Evolutionary conservation across 2,329 filamentous ascomycete genomes (phyloP), one percentile per base, ranked within the genome.

Genomic region (Diaporthe capsici): DNA sequence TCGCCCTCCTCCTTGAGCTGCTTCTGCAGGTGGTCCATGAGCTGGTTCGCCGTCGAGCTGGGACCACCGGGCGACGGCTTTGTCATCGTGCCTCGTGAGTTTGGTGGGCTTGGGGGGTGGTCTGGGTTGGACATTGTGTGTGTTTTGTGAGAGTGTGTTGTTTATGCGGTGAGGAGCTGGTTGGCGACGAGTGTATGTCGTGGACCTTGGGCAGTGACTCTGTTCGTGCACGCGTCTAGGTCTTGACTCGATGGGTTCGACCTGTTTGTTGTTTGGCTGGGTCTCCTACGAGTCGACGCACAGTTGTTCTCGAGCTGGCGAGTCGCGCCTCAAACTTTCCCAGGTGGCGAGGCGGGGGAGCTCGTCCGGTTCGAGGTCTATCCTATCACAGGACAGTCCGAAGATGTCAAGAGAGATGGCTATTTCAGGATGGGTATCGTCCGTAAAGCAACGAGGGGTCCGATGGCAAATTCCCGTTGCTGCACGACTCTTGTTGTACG

Each of bases 101-200:
- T 53, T 39, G 63, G 63, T 13, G 63, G 63, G 63, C 63, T 68
- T 2, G 63, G 63, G 15, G 63, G 63, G 1, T 53, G 63, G 44
- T 61, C 55, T 60, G 71, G 71, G 22, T 28, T 20, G 47, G 74
- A 73, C 74, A 73, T 73, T 73, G n/a, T 65, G 22, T 39, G 39
- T 34, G 42, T 34, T 47, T 10, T 51, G 22, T 37, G 17, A 10
- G 39, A 4, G 12, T 13, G 28, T 34, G 68, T 25, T 72, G 68
- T 37, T 60, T 13, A 15, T 34, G 37, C 7, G 53, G 49, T 15
- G 20, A 12, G 60, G n/a, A 13, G 34, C 22, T 31, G 22, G 67
- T 12, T 42, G 20, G 12, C n/a, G 9, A 39, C 34, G n/a, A 47
- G 28, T 17, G 49, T 20, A 2, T 42, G 49, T 57, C 49, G 49